Conservation (phyloP, 2,329 filamentous ascomycete species). For the Botrytis hyacinthi region DNA sequence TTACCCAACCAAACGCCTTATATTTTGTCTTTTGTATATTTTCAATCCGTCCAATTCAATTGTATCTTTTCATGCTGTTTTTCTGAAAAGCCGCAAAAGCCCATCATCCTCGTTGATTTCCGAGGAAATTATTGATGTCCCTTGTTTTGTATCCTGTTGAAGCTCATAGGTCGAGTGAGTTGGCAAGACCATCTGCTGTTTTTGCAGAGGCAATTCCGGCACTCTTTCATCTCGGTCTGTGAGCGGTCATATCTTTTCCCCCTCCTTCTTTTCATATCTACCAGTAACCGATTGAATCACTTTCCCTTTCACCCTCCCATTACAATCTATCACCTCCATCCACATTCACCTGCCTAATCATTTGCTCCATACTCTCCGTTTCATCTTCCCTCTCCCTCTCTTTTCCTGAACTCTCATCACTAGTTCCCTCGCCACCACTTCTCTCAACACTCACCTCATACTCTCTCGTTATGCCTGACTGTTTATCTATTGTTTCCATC, state of each 20-base stretch:
- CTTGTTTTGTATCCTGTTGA: background rate
- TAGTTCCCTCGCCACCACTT: background rate
- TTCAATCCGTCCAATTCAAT: too few relatives aligned
- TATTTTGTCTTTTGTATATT: background rate
- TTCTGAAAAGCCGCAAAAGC: background rate
- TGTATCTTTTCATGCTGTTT: background rate
- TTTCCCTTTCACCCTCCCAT: background rate
- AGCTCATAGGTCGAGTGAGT: background rate
- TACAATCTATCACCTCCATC: background rate
- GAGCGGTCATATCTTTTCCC: background rate
- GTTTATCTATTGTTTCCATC: background rate
- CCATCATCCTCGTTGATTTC: background rate
- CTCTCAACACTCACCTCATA: background rate
- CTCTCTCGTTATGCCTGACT: background rate
- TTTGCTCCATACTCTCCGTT: background rate
- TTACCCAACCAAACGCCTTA: background rate
- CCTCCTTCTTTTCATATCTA: background rate
- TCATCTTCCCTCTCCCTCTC: background rate
- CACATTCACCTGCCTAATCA: background rate
- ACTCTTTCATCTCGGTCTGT: background rate
- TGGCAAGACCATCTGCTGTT: background rate
- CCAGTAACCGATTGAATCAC: too few relatives aligned
- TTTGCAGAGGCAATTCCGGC: background rate
- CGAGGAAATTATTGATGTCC: background rate
- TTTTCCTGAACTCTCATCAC: background rate